Evolutionary conservation across 2,329 filamentous ascomycete species (phyloP).

Genomic region (Botrytis paeoniae): DNA sequence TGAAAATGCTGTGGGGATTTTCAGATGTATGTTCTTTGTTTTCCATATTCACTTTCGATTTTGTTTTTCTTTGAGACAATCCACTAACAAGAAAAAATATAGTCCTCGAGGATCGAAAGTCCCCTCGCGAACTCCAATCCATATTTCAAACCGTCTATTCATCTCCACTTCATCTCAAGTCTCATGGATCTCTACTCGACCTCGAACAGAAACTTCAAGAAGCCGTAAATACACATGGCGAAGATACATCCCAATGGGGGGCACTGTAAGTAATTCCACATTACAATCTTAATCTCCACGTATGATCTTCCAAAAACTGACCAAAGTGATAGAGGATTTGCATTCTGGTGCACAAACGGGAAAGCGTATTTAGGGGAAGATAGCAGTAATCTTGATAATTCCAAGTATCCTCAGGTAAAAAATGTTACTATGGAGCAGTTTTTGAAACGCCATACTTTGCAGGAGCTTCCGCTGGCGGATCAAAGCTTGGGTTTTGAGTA

Average conservation of each 20-base stretch:
- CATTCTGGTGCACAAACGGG: background rate
- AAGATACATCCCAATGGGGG: background rate
- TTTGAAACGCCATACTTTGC: background rate
- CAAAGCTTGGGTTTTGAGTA: background rate
- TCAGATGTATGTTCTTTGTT: background rate
- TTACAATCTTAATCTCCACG: background rate
- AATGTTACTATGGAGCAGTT: background rate
- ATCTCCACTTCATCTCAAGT: no score
- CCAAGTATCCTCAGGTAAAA: background rate
- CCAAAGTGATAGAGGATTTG: background rate
- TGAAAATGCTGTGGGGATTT: background rate
- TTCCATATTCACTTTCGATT: background rate
- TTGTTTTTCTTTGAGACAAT: background rate
- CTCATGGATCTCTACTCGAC: no score
- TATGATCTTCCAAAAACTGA: background rate
- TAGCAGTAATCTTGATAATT: background rate
- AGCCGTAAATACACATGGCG: no score
- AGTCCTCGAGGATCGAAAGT: background rate
- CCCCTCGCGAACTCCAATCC: no score
- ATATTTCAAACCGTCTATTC: no score
- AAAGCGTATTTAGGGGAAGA: background rate
- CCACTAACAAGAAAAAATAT: rapidly evolving
- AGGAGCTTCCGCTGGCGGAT: background rate
- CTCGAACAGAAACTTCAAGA: no score
- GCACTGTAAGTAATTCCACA: background rate